Evolutionary conservation across 1,284 basidiomycete genomes (phyloP), one percentile per base, ranked within the genome.

Genomic region (Irpex sp.): DNA sequence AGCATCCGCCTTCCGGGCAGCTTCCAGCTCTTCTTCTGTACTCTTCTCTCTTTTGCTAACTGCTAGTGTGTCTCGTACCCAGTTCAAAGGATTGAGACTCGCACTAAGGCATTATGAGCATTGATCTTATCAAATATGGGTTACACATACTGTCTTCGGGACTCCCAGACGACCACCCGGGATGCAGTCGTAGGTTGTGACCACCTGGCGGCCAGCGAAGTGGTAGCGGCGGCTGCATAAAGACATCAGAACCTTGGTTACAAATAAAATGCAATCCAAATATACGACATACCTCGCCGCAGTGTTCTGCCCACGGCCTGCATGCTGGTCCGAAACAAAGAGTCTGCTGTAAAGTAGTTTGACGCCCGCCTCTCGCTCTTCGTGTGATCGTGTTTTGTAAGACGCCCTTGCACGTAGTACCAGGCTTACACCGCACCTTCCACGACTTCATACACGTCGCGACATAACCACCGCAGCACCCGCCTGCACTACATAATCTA

Each of bases 51-150:
- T 78, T 35, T 79, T 65, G n/a, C 70, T 71, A 4, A 85, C 82
- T 2, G 74, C 74, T 5, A 91, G 73, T 58, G 82, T 82, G 57
- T 86, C 80, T 63, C 79, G 79, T 7, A 91, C 68, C 88, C 88
- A 91, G 9, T 79, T 74, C 55, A 90, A 67, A 9, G 88, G 86
- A 64, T 83, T 68, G 16, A 70, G 69, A 14, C 69, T 73, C 5
- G 72, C 73, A 64, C 75, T 77, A 51, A 18, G 53, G 23, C 19
- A 52, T 59, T 21, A 18, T n/a, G 21, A 19, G 18, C 55, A 37
- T 59, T 18, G 54, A 39, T 55, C 61, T 59, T 42, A 1, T 51
- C 35, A 1, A 57, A 56, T 37, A 36, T 54, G 4, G 48, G 5
- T 18, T 16, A 9, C 21, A 73, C 77, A 55, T 68, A 82, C 84